phyloP scores from a whole-genome alignment of 257 asterid genomes.

The Solanum pimpinellifolium region DNA sequence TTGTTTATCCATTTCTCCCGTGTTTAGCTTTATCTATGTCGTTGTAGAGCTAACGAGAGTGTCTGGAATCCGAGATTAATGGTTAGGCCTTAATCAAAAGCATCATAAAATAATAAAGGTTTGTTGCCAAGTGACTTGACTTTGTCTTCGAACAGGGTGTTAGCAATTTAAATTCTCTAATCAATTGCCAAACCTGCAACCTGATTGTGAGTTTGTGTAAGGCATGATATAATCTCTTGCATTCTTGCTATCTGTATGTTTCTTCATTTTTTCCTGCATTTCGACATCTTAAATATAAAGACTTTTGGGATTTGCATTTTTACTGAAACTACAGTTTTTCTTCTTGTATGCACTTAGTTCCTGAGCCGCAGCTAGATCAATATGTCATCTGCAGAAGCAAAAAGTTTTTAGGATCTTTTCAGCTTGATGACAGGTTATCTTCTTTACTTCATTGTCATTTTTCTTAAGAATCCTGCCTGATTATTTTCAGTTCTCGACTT shows the following conservation, averaged over 20 bases:
- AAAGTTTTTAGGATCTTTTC: constrained; percentile 64
- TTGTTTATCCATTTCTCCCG: background rate
- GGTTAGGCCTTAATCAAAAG: background rate
- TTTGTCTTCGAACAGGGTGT: background rate
- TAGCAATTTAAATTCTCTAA: background rate
- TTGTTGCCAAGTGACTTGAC: background rate
- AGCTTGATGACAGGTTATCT: constrained; percentile 71
- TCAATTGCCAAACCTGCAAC: background rate
- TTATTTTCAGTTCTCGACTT: constrained; percentile 1
- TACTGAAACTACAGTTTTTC: background rate
- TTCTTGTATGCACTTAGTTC: constrained; percentile 29
- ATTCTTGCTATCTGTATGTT: background rate
- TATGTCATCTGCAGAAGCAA: constrained; percentile 81
- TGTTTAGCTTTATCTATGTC: background rate
- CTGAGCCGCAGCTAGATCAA: constrained; percentile 62
- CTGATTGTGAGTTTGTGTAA: background rate
- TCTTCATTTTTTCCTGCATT: background rate
- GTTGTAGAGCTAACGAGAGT: background rate
- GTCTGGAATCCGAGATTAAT: background rate
- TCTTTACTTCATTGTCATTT: background rate
- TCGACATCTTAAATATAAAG: background rate
- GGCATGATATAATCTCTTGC: background rate
- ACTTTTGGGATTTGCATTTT: background rate
- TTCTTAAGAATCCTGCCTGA: background rate
- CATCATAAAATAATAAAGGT: background rate